A percentile compares a stretch with the other conserved stretches of the same genome.
These are phyloP conservation scores for Botrytis deweyae DNA, from an alignment of 2,329 filamentous ascomycete species.

Conservation along the genomic window DNA sequence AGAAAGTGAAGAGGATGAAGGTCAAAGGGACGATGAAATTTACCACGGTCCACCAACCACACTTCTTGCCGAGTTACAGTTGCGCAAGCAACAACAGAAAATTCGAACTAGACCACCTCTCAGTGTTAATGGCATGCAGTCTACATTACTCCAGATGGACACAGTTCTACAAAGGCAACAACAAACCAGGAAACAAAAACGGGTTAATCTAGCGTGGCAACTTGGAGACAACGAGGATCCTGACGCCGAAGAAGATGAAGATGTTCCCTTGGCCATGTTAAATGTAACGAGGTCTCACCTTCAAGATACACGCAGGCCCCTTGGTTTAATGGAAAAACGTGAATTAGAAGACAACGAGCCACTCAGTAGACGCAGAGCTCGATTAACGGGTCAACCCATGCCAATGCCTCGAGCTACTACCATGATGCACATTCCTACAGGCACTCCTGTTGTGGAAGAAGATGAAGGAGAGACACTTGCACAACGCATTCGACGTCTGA, in stretches of 20 bases:
- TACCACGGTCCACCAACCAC: conserved; percentile 80
- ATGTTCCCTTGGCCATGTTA: conserved; percentile 83
- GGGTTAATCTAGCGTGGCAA: conserved; percentile 90
- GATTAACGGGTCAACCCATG: conserved; percentile 34
- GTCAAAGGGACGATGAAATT: conserved; percentile 44
- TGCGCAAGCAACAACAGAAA: conserved; percentile 87
- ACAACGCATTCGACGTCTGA: conserved; percentile 64
- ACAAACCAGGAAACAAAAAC: conserved; percentile 69
- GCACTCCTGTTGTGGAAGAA: conserved; percentile 38
- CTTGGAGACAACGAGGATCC: conserved; percentile 52
- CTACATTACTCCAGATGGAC: conserved; percentile 86
- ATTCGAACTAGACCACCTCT: conserved; percentile 70
- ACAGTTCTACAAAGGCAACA: conserved; percentile 84
- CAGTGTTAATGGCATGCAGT: conserved; percentile 74
- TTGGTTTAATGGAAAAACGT: conserved; percentile 76
- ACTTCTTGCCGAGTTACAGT: conserved; percentile 84
- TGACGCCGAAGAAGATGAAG: conserved; percentile 65
- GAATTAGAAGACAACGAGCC: conserved; percentile 93
- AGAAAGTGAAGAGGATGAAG: conserved; percentile 48
- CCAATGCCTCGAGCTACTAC: conserved; percentile 32
- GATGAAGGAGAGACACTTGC: conserved; percentile 65
- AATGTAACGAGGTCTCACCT: conserved; percentile 52
- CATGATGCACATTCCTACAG: conserved; percentile 32
- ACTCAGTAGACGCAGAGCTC: conserved; percentile 37
- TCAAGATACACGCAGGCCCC: conserved; percentile 59